Conservation (phyloP, 805 yeast species). For the Candida sphagnicola region DNA sequence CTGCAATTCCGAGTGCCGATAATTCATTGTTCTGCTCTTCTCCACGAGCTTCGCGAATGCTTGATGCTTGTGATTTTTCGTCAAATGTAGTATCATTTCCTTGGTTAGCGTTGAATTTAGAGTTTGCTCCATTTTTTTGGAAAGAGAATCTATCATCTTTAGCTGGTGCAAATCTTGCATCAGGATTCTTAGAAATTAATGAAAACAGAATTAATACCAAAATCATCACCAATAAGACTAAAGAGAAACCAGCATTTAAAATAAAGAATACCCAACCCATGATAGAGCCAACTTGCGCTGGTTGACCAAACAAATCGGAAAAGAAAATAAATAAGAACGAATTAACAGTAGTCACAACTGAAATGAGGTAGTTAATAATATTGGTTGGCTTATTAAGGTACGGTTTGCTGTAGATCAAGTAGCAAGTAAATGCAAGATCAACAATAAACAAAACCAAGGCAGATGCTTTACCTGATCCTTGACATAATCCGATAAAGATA, state of each 20-base stretch:
- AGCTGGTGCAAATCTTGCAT: constrained; percentile 82
- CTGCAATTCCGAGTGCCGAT: constrained; percentile 75
- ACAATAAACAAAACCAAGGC: constrained; percentile 70
- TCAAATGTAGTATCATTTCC: not conserved
- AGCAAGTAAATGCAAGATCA: constrained; percentile 66
- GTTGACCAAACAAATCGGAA: constrained; percentile 79
- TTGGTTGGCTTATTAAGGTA: constrained; percentile 83
- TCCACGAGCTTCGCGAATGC: not conserved
- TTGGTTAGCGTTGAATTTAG: not conserved
- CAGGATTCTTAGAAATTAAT: constrained; percentile 77
- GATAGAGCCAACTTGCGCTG: constrained; percentile 70
- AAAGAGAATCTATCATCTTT: constrained; percentile 90
- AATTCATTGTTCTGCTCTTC: constrained; percentile 41
- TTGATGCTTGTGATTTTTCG: not conserved
- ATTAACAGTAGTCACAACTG: constrained; percentile 69
- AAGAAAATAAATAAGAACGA: constrained; percentile 84
- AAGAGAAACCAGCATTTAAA: constrained; percentile 83
- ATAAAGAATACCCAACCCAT: constrained; percentile 93
- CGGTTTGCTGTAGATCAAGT: constrained; percentile 64
- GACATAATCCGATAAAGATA: constrained; percentile 73
- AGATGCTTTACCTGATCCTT: constrained; percentile 77
- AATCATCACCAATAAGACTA: constrained; percentile 66
- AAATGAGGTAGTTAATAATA: constrained; percentile 65
- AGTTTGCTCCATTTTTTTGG: constrained; percentile 41
- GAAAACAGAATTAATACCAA: constrained; percentile 63